Evolutionary conservation across 2,329 filamentous ascomycete species (phyloP).

Genomic region (Fusarium denticulatum): DNA sequence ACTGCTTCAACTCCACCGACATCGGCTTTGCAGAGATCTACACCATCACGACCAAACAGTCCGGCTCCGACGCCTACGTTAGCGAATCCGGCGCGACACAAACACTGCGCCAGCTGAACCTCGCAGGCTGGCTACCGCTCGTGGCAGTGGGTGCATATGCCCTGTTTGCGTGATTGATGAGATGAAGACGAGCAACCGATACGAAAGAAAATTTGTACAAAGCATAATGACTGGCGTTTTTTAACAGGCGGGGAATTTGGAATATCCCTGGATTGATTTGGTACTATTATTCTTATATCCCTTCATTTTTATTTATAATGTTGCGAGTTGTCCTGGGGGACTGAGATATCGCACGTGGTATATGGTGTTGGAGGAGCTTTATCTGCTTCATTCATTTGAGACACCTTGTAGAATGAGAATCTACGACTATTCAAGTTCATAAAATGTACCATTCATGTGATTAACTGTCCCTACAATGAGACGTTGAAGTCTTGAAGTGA

Average conservation of each 20-base stretch:
- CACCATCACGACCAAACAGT: constrained; percentile 64
- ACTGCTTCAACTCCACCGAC: constrained; percentile 88
- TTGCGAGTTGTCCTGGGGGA: neutral
- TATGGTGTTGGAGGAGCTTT: constrained; percentile 39
- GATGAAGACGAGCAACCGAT: neutral
- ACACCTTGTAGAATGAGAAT: neutral
- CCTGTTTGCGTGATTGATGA: constrained; percentile 43
- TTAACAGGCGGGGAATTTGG: constrained; percentile 8
- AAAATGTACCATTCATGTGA: neutral
- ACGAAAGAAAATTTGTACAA: constrained; percentile 32
- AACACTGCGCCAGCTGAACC: constrained; percentile 34
- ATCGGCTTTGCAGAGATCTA: constrained; percentile 83
- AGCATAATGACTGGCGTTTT: constrained; percentile 44
- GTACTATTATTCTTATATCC: neutral
- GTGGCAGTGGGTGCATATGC: constrained; percentile 52
- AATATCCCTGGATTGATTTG: constrained; percentile 31
- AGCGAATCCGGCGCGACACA: constrained; percentile 43
- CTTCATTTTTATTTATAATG: neutral
- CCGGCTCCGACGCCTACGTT: constrained; percentile 49
- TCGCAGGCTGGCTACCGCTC: constrained; percentile 56
- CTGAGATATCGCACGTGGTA: constrained; percentile 21
- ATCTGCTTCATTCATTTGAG: constrained; percentile 12
- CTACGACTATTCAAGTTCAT: neutral
- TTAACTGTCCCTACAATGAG: neutral
- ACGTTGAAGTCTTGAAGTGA: neutral